Percentiles rank a stretch among this genome's conserved stretches.
These are phyloP conservation scores for Cylindrodendrum hubeiense DNA, from an alignment of 2,329 filamentous ascomycete species.

Conservation along the genomic window DNA sequence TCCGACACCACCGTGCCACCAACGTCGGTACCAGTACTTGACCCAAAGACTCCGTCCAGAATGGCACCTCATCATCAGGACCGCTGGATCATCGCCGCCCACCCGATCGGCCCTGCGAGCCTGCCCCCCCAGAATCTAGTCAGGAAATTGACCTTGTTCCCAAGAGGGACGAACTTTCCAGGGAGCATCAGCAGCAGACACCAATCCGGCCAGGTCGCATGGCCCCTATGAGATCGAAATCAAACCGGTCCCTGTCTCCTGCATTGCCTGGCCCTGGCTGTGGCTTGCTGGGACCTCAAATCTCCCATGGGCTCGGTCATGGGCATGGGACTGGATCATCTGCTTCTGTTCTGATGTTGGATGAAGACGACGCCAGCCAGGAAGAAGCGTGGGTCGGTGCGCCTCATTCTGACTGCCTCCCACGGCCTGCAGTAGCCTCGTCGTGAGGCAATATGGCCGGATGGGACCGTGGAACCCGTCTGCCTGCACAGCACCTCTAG, in stretches of 20 bases:
- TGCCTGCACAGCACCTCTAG: background rate
- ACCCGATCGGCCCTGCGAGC: conserved; percentile 11
- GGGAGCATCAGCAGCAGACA: conserved; percentile 17
- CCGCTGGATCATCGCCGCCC: conserved; percentile 8
- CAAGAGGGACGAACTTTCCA: conserved; percentile 16
- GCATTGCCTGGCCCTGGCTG: conserved; percentile 27
- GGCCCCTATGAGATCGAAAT: conserved; percentile 26
- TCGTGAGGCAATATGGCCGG: conserved; percentile 32
- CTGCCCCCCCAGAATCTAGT: conserved; percentile 13
- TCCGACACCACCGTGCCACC: conserved; percentile 2
- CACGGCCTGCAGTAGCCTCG: conserved; percentile 41
- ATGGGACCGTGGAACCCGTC: conserved; percentile 33
- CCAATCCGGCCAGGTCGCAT: conserved; percentile 19
- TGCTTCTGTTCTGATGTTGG: conserved; percentile 20
- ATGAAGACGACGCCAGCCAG: conserved; percentile 33
- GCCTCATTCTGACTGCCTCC: conserved; percentile 27
- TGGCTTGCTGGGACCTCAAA: conserved; percentile 20
- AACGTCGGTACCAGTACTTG: conserved; percentile 12
- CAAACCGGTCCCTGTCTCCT: conserved; percentile 34
- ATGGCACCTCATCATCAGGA: conserved; percentile 19
- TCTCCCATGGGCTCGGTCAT: conserved; percentile 21
- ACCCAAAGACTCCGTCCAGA: background rate
- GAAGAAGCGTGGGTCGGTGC: conserved; percentile 22
- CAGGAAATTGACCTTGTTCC: conserved; percentile 21
- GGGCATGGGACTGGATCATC: conserved; percentile 24